These are phyloP conservation scores for Paraglomus brasilianum DNA, from an alignment of 192 early-diverging fungal genomes.

Conservation along the genomic window DNA sequence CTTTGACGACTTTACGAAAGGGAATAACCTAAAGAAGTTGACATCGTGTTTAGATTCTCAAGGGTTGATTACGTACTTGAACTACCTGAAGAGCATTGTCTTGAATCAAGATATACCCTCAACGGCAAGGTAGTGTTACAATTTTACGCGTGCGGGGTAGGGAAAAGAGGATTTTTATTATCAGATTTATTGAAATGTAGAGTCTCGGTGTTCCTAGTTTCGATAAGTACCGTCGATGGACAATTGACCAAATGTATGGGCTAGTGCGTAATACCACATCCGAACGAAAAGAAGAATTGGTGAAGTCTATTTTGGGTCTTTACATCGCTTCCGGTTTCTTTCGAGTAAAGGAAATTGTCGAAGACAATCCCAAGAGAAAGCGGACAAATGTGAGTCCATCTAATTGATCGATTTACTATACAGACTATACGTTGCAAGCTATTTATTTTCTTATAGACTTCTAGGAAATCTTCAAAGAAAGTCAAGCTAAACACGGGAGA, in stretches of 20 bases:
- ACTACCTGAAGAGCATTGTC: slow-evolving; percentile 71
- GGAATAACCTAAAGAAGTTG: slow-evolving; percentile 79
- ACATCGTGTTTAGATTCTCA: slow-evolving; percentile 66
- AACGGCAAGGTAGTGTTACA: too few species aligned
- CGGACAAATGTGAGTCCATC: slow-evolving; percentile 43
- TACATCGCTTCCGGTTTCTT: slow-evolving; percentile 74
- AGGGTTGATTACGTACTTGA: slow-evolving; percentile 69
- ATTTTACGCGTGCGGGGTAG: too few species aligned
- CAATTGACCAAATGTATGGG: slow-evolving; percentile 75
- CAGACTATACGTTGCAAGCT: too few species aligned
- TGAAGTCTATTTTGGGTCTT: slow-evolving; percentile 64
- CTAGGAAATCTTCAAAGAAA: too few species aligned
- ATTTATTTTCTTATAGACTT: too few species aligned
- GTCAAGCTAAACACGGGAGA: not conserved
- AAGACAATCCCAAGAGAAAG: slow-evolving; percentile 38
- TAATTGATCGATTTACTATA: too few species aligned
- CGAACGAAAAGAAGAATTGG: slow-evolving; percentile 75
- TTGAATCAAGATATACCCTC: slow-evolving; percentile 43
- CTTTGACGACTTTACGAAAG: slow-evolving; percentile 68
- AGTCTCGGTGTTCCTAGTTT: too few species aligned
- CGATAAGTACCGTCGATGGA: slow-evolving; percentile 73
- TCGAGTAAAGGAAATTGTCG: slow-evolving; percentile 45
- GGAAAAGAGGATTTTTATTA: too few species aligned
- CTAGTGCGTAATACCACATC: slow-evolving; percentile 72
- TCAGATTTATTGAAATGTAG: too few species aligned